Evolutionary conservation across 2,329 filamentous ascomycete genomes (phyloP), one percentile per base, ranked within the genome.

Genomic region (Neurospora sp.): DNA sequence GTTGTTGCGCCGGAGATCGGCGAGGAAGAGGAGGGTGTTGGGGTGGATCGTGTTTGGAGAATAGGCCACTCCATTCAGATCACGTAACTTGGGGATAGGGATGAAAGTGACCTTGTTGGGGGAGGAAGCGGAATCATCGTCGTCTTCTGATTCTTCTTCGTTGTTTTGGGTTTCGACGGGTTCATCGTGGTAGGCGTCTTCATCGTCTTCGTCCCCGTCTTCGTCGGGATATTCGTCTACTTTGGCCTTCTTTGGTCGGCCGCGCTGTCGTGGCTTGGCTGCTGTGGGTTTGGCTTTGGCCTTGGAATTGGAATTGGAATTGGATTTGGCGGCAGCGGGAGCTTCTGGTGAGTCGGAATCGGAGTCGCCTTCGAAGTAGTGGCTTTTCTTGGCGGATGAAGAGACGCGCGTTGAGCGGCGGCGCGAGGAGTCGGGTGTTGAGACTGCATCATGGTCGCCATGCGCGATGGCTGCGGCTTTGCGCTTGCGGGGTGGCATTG

Each of bases 1-100:
- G 74, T 90, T 90, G 74, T 89, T 86, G 12, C 81, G 83, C 75
- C 86, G 88, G 43, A 90, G 81, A 68, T 89, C 87, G 52, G 78
- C 80, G 46, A 90, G 80, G 74, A 89, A 89, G 1, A 83, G 78
- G 66, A 89, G 72, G 0, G 87, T 89, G 71, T 89, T 89, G 37
- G 81, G 81, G 73, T 89, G 87, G 4, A 89, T 71, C 36, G 79
- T 83, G 28, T 82, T 78, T 43, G 87, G 84, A 40, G 81, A 80
- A 70, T 89, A 89, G 2, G 83, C 79, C 15, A 83, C 76, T 12
- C 80, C 82, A 4, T 79, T 80, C 0, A 77, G 76, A 17, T 81
- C 80, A 28, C 82, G 80, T 41, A 84, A 73, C 72, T 82, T 75
- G 46, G 81, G 80, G 33, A 81, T 74, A 1, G 82, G 80, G 36